Base-by-base conservation (phyloP, 2,329 filamentous ascomycete genomes). In the Aspergillus piperis region DNA sequence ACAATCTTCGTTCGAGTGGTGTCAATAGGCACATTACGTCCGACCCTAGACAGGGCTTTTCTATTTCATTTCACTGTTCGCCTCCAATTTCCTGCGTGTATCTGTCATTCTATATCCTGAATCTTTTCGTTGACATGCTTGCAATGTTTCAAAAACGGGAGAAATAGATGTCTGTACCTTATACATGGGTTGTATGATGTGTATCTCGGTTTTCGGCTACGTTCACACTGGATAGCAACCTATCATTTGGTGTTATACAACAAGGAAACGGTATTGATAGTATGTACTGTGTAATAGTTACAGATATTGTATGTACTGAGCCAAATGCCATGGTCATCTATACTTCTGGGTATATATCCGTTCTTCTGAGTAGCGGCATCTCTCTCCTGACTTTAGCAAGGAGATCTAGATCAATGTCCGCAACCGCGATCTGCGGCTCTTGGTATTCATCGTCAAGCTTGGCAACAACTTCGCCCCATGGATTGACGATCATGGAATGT, bases 401-500 rank as follows among this genome's bases (percentile, higher is more conserved):
- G 32, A 79, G 73, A 23, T 78, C 77, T 8, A 85, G 67, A 74
- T 88, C 83, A 60, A 88, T 80, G 65, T 87, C 82, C 2, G 83
- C 81, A 38, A 78, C 72, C 3, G 77, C 77, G 63, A 84, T 78
- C 53, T 81, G 76, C 6, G 81, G 77, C 57, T 81, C 78, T 30
- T 73, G 65, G 39, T 71, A 69, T 21, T 77, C 75, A n/a, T 81
- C 79, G 62, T 78, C 71, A 88, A 82, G 81, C 70, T 89, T 83
- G 3, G 88, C 83, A 42, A 91, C 72, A 1, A 97, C 84, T 59
- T 85, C 83, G 0, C 94, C 94, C 92, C 92, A 96, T 0, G 94
- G 93, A 73, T 91, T 89, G 25, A 97, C 83, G 50, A 96, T 89
- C 80, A 96, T 86, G 68, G 90, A 91, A 73, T 91, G 89, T 0